A percentile compares a stretch with the other conserved stretches of the same genome.
Evolutionary conservation across 2,329 filamentous ascomycete species (phyloP).

Genomic region (Ascomycota sp.): DNA sequence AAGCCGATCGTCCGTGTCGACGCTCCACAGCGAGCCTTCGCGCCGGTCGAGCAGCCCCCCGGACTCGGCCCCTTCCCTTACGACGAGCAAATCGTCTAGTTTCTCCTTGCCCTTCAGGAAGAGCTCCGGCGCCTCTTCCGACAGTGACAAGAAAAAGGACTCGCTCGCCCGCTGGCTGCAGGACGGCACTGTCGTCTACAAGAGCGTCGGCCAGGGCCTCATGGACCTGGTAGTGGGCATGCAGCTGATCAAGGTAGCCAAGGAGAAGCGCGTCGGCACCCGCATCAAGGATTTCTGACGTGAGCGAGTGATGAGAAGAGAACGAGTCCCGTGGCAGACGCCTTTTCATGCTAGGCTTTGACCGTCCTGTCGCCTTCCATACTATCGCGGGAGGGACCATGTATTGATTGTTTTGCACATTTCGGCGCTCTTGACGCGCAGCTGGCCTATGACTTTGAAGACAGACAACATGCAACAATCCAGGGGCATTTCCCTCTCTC

Average conservation of each 20-base stretch:
- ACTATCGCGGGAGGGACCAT: no score
- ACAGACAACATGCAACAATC: no score
- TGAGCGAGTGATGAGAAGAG: background rate
- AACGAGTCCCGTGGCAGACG: no score
- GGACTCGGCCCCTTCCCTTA: slow-evolving; percentile 9
- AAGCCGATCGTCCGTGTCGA: slow-evolving; percentile 18
- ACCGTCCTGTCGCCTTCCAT: no score
- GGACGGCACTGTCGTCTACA: slow-evolving; percentile 43
- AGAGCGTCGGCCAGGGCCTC: slow-evolving; percentile 41
- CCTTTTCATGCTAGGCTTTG: no score
- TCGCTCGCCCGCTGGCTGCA: slow-evolving; percentile 32
- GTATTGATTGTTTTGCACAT: no score
- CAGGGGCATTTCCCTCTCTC: no score
- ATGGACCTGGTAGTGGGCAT: slow-evolving; percentile 43
- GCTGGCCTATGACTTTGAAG: no score
- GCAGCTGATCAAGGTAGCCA: slow-evolving; percentile 32
- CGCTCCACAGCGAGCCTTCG: slow-evolving; percentile 12
- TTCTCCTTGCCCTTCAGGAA: slow-evolving; percentile 12
- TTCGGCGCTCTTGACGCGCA: no score
- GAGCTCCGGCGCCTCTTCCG: slow-evolving; percentile 8
- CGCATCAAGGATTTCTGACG: slow-evolving; percentile 16
- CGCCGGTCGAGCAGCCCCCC: slow-evolving; percentile 11
- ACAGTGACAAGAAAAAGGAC: slow-evolving; percentile 21
- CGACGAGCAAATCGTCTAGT: slow-evolving; percentile 10
- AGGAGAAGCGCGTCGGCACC: slow-evolving; percentile 29